Evolutionary conservation across 495 filamentous ascomycete genomes (phyloP).

Genomic region (Penicillium canariense): DNA sequence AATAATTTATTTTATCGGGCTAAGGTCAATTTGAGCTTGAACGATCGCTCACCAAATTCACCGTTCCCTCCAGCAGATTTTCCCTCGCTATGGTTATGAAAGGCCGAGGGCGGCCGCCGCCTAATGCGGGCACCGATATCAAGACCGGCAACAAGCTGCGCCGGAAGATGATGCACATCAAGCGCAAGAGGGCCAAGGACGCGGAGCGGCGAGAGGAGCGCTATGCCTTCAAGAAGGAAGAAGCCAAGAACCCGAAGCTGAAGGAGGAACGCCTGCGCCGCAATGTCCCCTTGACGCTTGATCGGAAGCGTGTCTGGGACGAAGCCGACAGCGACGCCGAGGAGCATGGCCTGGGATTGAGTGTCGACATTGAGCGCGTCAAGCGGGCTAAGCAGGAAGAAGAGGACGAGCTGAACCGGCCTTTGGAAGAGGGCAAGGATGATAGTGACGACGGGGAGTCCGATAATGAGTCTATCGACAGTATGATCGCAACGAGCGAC

Average conservation of each 20-base stretch:
- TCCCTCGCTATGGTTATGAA: slow-evolving; percentile 27
- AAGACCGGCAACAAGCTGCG: slow-evolving; percentile 67
- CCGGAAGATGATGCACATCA: slow-evolving; percentile 70
- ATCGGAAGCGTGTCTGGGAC: slow-evolving; percentile 91
- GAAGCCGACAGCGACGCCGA: slow-evolving; percentile 69
- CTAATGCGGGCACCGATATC: slow-evolving; percentile 16
- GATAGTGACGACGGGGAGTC: slow-evolving; percentile 47
- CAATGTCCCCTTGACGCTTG: slow-evolving; percentile 82
- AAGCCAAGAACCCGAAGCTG: slow-evolving; percentile 78
- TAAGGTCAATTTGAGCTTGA: slow-evolving; percentile 1
- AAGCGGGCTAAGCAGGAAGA: slow-evolving; percentile 69
- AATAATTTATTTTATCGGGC: slow-evolving; percentile 31
- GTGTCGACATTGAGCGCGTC: slow-evolving; percentile 73
- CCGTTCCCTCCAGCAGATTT: slow-evolving; percentile 2
- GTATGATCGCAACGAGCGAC: slow-evolving; percentile 61
- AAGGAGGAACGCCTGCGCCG: slow-evolving; percentile 64
- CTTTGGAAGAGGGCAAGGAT: slow-evolving; percentile 32
- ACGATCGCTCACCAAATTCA: background rate
- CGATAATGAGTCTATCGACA: slow-evolving; percentile 64
- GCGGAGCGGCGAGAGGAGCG: slow-evolving; percentile 71
- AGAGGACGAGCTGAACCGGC: slow-evolving; percentile 50
- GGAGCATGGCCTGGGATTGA: slow-evolving; percentile 64
- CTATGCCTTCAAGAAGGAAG: slow-evolving; percentile 75
- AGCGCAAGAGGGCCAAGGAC: slow-evolving; percentile 71
- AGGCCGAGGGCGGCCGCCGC: slow-evolving; percentile 28